phyloP scores from a whole-genome alignment of 345 rosid species.

The Hibiscus mutabilis region DNA sequence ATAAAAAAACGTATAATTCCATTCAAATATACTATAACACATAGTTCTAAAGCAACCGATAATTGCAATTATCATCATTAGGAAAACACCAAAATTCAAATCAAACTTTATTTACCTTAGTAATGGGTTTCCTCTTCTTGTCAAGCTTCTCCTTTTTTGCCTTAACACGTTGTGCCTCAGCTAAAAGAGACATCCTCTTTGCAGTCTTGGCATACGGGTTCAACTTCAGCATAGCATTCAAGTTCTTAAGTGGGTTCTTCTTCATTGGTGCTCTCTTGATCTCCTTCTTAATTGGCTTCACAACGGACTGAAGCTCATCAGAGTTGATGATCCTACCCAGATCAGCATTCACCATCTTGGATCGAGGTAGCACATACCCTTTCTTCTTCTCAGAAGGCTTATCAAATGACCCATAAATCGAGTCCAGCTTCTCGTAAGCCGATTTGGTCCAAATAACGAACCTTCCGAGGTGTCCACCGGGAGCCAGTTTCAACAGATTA shows the following conservation, averaged over 20 bases:
- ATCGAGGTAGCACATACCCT: slow-evolving; percentile 74
- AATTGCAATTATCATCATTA: not conserved
- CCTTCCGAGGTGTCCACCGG: slow-evolving; percentile 95
- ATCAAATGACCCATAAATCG: slow-evolving; percentile 80
- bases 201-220: slow-evolving; percentile 98
- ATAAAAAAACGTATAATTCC: not conserved
- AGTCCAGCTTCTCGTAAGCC: slow-evolving; percentile 90
- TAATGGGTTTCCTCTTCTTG: slow-evolving; percentile 57
- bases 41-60: not conserved
- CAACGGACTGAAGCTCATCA: slow-evolving; percentile 91
- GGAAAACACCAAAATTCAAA: not conserved
- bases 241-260: slow-evolving; percentile 93
- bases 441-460: slow-evolving; percentile 93
- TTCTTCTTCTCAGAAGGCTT: slow-evolving; percentile 83
- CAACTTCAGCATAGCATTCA: slow-evolving; percentile 70
- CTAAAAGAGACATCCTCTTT: slow-evolving; percentile 82
- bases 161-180: slow-evolving; percentile 88
- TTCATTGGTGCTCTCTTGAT: slow-evolving; percentile 69
- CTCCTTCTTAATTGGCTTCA: slow-evolving; percentile 67
- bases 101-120: slow-evolving; percentile 47
- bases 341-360: slow-evolving; percentile 97
- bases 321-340: slow-evolving; percentile 87
- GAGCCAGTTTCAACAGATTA: slow-evolving; percentile 77
- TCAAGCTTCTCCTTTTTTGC: slow-evolving; percentile 97
- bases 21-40: not conserved